A percentile compares a stretch with the other conserved stretches of the same genome.
Conservation (phyloP, 306 rosid genomes). For the Malus orientalis region DNA sequence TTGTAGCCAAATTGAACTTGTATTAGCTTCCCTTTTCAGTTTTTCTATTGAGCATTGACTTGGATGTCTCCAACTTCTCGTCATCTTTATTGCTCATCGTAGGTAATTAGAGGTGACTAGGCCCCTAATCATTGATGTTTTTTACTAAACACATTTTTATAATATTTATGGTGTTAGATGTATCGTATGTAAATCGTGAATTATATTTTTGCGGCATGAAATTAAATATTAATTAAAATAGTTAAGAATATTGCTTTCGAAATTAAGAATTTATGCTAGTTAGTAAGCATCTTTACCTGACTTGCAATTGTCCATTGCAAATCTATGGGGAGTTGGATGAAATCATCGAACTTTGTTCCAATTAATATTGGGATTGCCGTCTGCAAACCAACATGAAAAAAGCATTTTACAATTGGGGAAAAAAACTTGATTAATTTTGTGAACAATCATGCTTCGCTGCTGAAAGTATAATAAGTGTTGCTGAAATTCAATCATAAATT, state of each 20-base stretch:
- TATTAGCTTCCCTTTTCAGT: background rate
- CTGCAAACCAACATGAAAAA: slow-evolving; percentile 13
- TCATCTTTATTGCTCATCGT: background rate
- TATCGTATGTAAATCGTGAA: background rate
- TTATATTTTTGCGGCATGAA: too few relatives aligned
- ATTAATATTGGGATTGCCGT: slow-evolving; percentile 82
- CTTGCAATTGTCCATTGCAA: slow-evolving; percentile 93
- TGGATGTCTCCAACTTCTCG: background rate
- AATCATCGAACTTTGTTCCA: slow-evolving; percentile 94
- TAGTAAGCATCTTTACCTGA: slow-evolving; percentile 40
- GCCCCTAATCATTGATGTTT: background rate
- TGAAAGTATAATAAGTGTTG: too few relatives aligned
- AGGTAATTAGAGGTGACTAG: background rate
- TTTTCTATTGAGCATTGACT: background rate
- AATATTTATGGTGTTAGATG: too few relatives aligned
- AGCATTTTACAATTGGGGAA: background rate
- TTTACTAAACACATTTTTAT: background rate
- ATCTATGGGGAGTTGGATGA: slow-evolving; percentile 94
- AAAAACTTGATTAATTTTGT: background rate
- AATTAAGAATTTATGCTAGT: background rate
- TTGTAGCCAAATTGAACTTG: background rate
- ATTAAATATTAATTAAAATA: too few relatives aligned
- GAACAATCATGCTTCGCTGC: too few relatives aligned
- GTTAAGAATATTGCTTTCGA: too few relatives aligned
- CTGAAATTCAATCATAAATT: too few relatives aligned